Evolutionary conservation across 1,284 basidiomycete species (phyloP), one percentile per base, ranked within the genome.

Genomic region (Peniophora sp.): DNA sequence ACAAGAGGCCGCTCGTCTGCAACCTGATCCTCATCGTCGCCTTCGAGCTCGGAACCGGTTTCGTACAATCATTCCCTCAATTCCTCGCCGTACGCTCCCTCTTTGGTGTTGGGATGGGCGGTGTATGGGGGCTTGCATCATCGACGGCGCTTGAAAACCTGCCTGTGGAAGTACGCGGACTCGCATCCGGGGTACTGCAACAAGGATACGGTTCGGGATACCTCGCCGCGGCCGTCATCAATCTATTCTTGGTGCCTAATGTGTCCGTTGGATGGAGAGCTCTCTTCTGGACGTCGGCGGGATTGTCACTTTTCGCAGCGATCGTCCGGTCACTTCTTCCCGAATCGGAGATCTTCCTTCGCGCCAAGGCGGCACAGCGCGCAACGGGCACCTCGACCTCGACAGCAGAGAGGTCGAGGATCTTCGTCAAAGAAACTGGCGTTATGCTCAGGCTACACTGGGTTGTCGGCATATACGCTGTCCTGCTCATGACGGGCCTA

Each of bases 21-120:
- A 97, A 97, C 65, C 69, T 92, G 47, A 48, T 88, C 15, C 60
- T 93, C 45, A 79, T 91, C 55, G 73, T 77, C 17, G 67, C 79
- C 9, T 79, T 97, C 52, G 85, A 93, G 58, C 80, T 98, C 15
- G 89, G 83, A 0, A 83, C 78, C 6, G 81, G 85, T 42, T 90
- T 88, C 62, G 81, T 82, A n/a, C 69, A 81, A 14, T 85, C 79
- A 0, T 90, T 75, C 67, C 22, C 53, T 0, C 74, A 84, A 56
- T 90, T 90, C 72, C 78, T 90, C 43, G 86, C 74, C 18, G 68
- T 89, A 5, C 79, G 90, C 24, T 81, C 85, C 3, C 70, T 92
- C 44, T 93, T 93, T 60, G 91, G 90, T 57, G 78, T 94, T 49
- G 85, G 83, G 3, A 97, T 97, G 93, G 92, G 85, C 44, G 86